Evolutionary conservation across 2,329 filamentous ascomycete genomes (phyloP).

Genomic region (Dactylella cylindrospora): DNA sequence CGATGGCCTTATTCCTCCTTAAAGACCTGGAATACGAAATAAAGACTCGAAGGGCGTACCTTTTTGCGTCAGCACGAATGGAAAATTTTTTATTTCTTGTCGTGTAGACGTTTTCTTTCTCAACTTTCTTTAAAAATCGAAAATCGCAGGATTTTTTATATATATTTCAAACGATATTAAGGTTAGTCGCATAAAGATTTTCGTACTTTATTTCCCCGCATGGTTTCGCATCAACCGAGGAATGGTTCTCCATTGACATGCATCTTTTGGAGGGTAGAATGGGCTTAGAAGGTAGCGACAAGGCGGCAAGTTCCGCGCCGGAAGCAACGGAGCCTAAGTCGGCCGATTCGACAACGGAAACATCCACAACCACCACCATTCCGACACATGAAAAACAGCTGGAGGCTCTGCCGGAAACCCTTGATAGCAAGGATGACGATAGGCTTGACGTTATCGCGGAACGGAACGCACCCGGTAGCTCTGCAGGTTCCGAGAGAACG

Average conservation of each 20-base stretch:
- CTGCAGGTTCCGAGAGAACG: constrained; percentile 23
- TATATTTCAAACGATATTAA: too few species aligned
- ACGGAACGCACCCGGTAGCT: constrained; percentile 28
- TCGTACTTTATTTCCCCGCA: neutral
- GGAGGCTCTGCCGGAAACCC: constrained; percentile 16
- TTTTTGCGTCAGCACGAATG: constrained; percentile 24
- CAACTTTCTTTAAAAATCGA: constrained; percentile 1
- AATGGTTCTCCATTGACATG: constrained; percentile 40
- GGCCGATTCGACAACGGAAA: constrained; percentile 13
- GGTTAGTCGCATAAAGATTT: constrained; percentile 24
- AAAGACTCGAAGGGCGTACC: constrained; percentile 7
- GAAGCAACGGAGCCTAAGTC: constrained; percentile 31
- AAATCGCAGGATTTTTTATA: too few species aligned
- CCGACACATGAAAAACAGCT: constrained; percentile 4
- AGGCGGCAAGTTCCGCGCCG: constrained; percentile 42
- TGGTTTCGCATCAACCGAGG: neutral
- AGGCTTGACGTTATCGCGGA: constrained; percentile 12
- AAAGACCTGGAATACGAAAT: constrained; percentile 33
- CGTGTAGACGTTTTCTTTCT: constrained; percentile 15
- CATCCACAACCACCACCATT: constrained; percentile 23
- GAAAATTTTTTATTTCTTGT: constrained; percentile 4
- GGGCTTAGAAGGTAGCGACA: constrained; percentile 41
- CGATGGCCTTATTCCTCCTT: constrained; percentile 32
- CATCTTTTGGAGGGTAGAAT: constrained; percentile 37
- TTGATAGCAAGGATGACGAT: constrained; percentile 12